Base-by-base conservation (phyloP, 257 asterid genomes). In the Coffea eugenioides region DNA sequence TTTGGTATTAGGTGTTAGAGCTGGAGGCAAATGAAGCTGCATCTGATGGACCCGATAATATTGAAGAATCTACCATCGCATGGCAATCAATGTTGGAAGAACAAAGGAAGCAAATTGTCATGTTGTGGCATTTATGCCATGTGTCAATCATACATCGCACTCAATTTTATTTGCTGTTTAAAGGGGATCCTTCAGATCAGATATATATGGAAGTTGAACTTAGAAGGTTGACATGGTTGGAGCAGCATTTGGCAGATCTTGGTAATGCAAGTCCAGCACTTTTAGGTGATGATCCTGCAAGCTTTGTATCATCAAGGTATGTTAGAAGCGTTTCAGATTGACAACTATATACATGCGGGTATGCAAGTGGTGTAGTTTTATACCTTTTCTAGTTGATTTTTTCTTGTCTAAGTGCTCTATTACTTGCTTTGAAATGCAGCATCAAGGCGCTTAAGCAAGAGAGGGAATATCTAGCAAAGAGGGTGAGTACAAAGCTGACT, bases 251-350 rank as follows among this genome's bases (percentile, higher is more conserved):
- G 25, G 97, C 97, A 41, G 97, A 94, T 65, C 87, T 96, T 18
- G 99, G 99, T 23, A 96, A 96, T 79, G 99, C 98, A 67, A 96
- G 99, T 87, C 99, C 99, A 6, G 99, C 98, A 0, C 97, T 96
- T 75, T 87, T 96, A 80, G 98, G 98, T 0, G 97, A 96, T 52
- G 97, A 92, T 79, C 97, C 99, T 43, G 93, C 99, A 43, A 79
- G 94, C 91, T 89, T 92, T 8, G 97, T 96, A 48, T 84, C 98
- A 25, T 89, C 98, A 54, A 94, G 99, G 99, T 95, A 80, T 52
- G 75, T 45, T 48, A 69, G 20, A 3, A 8, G 36, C 57, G 49
- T 61, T 25, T n/a, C 4, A 27, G 14, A 51, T 13, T 69, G 54
- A 41, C 43, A 56, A n/a, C 15, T n/a, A n/a, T 56, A 25, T 9